These are phyloP conservation scores for Boeremia lycopersici DNA, from an alignment of 2,329 filamentous ascomycete species.

Conservation along the genomic window DNA sequence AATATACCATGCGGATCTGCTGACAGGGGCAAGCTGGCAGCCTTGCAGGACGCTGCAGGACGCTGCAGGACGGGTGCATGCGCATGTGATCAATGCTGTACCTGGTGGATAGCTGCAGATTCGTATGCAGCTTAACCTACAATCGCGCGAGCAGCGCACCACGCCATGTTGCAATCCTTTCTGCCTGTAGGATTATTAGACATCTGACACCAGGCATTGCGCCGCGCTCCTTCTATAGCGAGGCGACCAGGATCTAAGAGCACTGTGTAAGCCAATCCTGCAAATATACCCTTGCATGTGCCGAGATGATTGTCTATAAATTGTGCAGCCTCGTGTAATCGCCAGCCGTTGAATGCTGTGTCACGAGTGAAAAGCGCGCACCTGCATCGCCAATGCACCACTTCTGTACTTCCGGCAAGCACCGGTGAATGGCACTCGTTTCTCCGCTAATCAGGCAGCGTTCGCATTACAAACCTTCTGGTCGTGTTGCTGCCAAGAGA, in stretches of 20 bases:
- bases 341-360: slow-evolving; percentile 3
- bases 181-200: slow-evolving; percentile 12
- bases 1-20: slow-evolving; percentile 29
- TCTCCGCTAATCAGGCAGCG: neutral
- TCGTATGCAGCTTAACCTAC: slow-evolving; percentile 20
- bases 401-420: slow-evolving; percentile 1
- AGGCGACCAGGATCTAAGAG: neutral
- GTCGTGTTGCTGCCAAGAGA: neutral
- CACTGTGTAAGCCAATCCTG: slow-evolving; percentile 4
- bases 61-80: slow-evolving; percentile 21
- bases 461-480: slow-evolving; percentile 2
- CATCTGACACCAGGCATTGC: slow-evolving; percentile 10
- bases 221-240: slow-evolving; percentile 3
- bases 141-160: slow-evolving; percentile 18
- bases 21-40: slow-evolving; percentile 21
- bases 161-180: slow-evolving; percentile 15
- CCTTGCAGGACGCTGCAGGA: slow-evolving; percentile 16
- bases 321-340: slow-evolving; percentile 3
- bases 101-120: slow-evolving; percentile 29
- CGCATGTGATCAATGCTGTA: slow-evolving; percentile 34
- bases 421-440: slow-evolving; percentile 1
- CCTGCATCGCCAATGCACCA: slow-evolving; percentile 9
- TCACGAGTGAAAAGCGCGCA: slow-evolving; percentile 9
- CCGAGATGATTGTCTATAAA: neutral
- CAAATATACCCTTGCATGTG: slow-evolving; percentile 8